phyloP scores from a whole-genome alignment of 1,284 basidiomycete genomes.

The Tetrapyrgos nigripes region DNA sequence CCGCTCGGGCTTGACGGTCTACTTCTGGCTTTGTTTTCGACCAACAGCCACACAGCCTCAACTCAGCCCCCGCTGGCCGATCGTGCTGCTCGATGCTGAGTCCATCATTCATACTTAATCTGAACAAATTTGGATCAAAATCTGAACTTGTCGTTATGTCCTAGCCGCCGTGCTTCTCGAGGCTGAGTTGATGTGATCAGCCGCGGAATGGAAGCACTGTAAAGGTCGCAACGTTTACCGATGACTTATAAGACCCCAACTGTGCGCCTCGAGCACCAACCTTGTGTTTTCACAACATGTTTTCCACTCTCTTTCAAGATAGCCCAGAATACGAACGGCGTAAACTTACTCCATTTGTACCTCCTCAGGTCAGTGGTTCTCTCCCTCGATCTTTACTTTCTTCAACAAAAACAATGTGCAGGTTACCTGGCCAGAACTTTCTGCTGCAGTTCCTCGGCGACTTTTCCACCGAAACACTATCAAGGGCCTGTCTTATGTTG shows the following conservation, averaged over 20 bases:
- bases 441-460: constrained; percentile 8
- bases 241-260: background rate
- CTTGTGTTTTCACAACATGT: background rate
- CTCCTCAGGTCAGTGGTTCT: background rate
- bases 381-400: background rate
- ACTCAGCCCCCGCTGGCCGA: too few relatives aligned
- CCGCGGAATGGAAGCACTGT: too few relatives aligned
- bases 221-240: too few relatives aligned
- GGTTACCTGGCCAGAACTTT: constrained; percentile 15
- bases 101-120: too few relatives aligned
- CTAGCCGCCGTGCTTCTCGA: too few relatives aligned
- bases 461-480: constrained; percentile 11
- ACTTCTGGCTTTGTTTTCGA: too few relatives aligned
- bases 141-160: too few relatives aligned
- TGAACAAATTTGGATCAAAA: too few relatives aligned
- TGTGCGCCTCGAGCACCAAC: background rate
- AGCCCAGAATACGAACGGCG: constrained; percentile 4
- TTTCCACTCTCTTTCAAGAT: constrained; percentile 3
- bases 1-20: too few relatives aligned
- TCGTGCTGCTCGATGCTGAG: too few relatives aligned
- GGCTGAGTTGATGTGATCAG: too few relatives aligned
- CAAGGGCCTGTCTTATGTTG: constrained; percentile 14
- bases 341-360: constrained; percentile 5
- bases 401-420: constrained; percentile 5
- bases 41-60: too few relatives aligned